Base-by-base conservation (phyloP, 345 rosid genomes). In the Populus deltoides region DNA sequence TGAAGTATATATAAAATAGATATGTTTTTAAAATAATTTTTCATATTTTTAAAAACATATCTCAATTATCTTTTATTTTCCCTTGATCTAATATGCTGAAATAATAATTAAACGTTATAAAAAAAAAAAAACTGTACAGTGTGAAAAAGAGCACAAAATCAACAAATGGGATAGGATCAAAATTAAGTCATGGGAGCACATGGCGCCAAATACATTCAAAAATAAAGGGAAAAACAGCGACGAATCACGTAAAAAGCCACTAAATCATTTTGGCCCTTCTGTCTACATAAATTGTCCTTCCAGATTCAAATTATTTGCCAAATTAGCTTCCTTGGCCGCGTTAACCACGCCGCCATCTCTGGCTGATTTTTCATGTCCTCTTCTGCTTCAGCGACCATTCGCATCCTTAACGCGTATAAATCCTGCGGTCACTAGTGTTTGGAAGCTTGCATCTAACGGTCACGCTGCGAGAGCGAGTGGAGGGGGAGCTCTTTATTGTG, bases 311-410 rank as follows among this genome's bases (percentile, higher is more conserved):
- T 20, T 29, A 78, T 80, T 80, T 66, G 76, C 77, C 22, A 29
- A 35, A 38, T 5, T 66, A 47, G 73, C 12, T 72, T 49, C 16
- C 80, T 72, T 79, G 20, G 68, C 77, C 83, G 80, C 86, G 86
- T 80, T 70, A 75, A 86, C 82, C 49, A 61, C 77, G 85, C 81
- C 78, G 1, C 74, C 20, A 17, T 83, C 78, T 70, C 74, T 39
- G 74, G 75, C 59, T 72, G 70, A 79, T 70, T 70, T 62, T 63
- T 36, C 29, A 11, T 2, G 13, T 68, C 68, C 71, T 27, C 72
- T 65, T n/a, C 4, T 5, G 10, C 25, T 57, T 57, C 11, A 57
- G 10, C 9, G 9, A n/a, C 27, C 27, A 57, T 4, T n/a, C 63
- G 24, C 63, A 3, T 1, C 63, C 20, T 8, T 22, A 55, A 20